A percentile compares a stretch with the other conserved stretches of the same genome.
phyloP scores from a whole-genome alignment of 75 land plant genomes.

The Picea sitchensis region DNA sequence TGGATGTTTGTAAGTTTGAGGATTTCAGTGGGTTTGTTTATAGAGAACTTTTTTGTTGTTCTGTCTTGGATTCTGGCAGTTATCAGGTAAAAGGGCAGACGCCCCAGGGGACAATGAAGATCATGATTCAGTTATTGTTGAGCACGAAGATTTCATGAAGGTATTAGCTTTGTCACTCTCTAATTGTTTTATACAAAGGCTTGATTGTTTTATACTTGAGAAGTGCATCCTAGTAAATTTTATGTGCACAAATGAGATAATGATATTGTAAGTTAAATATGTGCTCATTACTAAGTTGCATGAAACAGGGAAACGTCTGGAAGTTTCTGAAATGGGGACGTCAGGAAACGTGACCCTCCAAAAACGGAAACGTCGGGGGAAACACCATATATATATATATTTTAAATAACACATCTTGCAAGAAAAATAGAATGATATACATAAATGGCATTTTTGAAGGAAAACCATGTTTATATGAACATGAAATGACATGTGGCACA shows the following conservation, averaged over 20 bases:
- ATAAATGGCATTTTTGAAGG: too few species aligned
- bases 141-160: conserved; percentile 77
- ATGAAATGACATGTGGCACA: too few species aligned
- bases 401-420: too few species aligned
- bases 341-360: too few species aligned
- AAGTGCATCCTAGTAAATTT: not conserved
- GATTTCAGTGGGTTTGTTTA: not conserved
- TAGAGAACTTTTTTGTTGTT: not conserved
- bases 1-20: not conserved
- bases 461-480: too few species aligned
- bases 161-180: conserved; percentile 24
- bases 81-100: conserved; percentile 9
- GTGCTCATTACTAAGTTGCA: not conserved
- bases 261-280: not conserved
- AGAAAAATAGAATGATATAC: too few species aligned
- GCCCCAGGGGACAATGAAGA: conserved; percentile 21
- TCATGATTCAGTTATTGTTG: conserved; percentile 55
- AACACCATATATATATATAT: too few species aligned
- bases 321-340: too few species aligned
- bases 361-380: too few species aligned
- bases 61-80: not conserved
- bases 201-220: not conserved
- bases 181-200: not conserved
- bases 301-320: too few species aligned
- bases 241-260: not conserved